Evolutionary conservation across 495 filamentous ascomycete species (phyloP).

Genomic region (Neohortaea acidophila): DNA sequence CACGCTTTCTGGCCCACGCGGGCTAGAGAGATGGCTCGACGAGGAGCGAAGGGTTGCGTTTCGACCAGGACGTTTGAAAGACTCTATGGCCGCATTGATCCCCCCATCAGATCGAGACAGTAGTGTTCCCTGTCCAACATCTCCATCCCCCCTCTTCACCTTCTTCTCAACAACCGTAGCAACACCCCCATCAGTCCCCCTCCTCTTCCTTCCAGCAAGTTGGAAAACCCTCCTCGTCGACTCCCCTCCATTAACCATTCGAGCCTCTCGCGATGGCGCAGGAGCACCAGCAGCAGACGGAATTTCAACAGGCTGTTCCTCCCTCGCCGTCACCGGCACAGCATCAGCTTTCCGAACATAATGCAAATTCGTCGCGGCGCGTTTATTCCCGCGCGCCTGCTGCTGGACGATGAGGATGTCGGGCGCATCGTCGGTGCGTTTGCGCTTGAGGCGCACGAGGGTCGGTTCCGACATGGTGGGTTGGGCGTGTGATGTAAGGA

Average conservation of each 20-base stretch:
- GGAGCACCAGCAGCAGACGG: no score
- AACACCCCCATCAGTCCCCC: neutral
- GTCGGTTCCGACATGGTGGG: conserved; percentile 1
- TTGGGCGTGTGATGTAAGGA: neutral
- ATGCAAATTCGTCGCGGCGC: neutral
- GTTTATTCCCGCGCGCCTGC: neutral
- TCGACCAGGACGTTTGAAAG: conserved; percentile 20
- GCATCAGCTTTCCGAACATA: neutral
- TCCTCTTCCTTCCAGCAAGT: neutral
- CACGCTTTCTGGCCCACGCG: neutral
- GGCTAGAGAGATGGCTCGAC: no score
- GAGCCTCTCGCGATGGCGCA: no score
- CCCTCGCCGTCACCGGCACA: neutral
- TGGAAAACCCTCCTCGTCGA: neutral
- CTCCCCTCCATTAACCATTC: no score
- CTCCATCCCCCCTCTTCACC: conserved; percentile 5
- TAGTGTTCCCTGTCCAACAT: neutral
- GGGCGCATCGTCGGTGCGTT: neutral
- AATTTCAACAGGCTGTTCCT: neutral
- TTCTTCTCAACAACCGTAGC: conserved; percentile 8
- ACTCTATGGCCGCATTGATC: neutral
- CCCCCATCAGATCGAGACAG: neutral
- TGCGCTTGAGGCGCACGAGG: conserved; percentile 3
- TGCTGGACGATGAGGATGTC: conserved; percentile 1
- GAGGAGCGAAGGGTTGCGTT: no score